A percentile compares a stretch with the other conserved stretches of the same genome.
Conservation (phyloP, 78 protist genomes). For the Dictyostelium purpureum region DNA sequence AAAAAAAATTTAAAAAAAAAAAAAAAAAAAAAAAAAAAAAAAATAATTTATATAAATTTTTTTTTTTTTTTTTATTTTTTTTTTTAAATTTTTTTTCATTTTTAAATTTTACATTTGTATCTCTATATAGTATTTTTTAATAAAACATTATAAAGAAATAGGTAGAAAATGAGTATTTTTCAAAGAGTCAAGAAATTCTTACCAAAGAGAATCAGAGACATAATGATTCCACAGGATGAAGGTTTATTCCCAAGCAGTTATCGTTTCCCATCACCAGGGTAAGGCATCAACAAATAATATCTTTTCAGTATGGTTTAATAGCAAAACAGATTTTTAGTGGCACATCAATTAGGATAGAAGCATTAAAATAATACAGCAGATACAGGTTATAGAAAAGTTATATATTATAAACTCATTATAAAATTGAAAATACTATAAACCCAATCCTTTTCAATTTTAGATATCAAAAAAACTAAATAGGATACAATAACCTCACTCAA, state of each 20-base stretch:
- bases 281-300: neutral
- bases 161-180: neutral
- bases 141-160: neutral
- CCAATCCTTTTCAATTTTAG: too few species aligned
- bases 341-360: too few species aligned
- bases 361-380: too few species aligned
- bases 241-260: conserved; percentile 31
- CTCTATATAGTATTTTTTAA: neutral
- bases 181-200: neutral
- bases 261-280: conserved; percentile 82
- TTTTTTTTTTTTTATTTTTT: neutral
- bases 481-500: too few species aligned
- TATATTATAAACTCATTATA: too few species aligned
- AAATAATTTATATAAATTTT: neutral
- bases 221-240: conserved; percentile 16
- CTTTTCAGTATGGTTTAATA: too few species aligned
- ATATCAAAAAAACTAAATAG: too few species aligned
- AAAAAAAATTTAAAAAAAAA: neutral
- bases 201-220: conserved; percentile 12
- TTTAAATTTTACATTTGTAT: neutral
- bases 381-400: too few species aligned
- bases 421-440: neutral
- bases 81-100: neutral
- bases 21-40: neutral
- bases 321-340: too few species aligned